Conservation (phyloP, 1,284 basidiomycete genomes). For the Rhodotorula sp. region DNA sequence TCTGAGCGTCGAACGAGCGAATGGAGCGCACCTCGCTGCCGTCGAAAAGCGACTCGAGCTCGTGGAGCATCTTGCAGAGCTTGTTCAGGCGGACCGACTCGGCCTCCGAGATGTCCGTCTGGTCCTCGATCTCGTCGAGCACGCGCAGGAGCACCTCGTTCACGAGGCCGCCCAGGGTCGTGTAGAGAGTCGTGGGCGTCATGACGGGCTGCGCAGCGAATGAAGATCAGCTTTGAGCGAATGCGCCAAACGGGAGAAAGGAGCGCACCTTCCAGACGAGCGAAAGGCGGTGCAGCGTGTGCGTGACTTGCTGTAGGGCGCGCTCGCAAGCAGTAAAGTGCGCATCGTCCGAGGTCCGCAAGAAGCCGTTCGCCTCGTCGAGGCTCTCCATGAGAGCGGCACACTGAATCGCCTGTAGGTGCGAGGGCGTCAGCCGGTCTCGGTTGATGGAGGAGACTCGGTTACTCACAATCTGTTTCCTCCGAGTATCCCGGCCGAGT, state of each 20-base stretch:
- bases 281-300: constrained; percentile 64
- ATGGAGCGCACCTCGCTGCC: constrained; percentile 56
- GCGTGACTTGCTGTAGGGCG: constrained; percentile 64
- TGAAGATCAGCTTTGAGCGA: no score
- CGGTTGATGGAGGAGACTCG: background rate
- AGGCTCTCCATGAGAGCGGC: constrained; percentile 55
- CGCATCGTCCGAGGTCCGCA: constrained; percentile 68
- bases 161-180: constrained; percentile 65
- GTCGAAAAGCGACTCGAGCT: constrained; percentile 73
- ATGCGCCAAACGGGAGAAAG: background rate
- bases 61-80: constrained; percentile 71
- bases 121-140: constrained; percentile 68
- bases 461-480: constrained; percentile 38
- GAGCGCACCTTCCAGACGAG: constrained; percentile 68
- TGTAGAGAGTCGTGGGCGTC: constrained; percentile 43
- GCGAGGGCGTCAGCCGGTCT: background rate
- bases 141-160: constrained; percentile 69
- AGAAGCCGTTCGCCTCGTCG: constrained; percentile 67
- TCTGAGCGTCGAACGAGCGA: background rate
- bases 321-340: constrained; percentile 73
- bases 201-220: constrained; percentile 44
- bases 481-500: constrained; percentile 30
- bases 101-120: constrained; percentile 81
- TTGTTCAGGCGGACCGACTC: constrained; percentile 82
- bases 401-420: constrained; percentile 54